phyloP scores from a whole-genome alignment of 345 rosid genomes.

The Pelargonium nanum region DNA sequence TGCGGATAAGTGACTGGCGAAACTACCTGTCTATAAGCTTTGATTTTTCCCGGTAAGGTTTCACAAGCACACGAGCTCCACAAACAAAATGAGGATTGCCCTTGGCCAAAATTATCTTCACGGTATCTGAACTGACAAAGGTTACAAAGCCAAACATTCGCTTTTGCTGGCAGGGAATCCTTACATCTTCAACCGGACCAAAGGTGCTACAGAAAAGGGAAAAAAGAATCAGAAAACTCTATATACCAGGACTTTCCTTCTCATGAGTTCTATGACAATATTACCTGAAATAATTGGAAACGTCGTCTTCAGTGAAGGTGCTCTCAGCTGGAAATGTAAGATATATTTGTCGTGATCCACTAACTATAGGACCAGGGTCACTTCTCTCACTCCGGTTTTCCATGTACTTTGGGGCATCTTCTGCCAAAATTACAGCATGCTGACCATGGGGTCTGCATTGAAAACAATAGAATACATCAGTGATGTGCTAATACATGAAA shows the following conservation, averaged over 20 bases:
- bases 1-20: not conserved
- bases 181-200: conserved; percentile 60
- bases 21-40: conserved; percentile 48
- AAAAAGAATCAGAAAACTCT: conserved; percentile 1
- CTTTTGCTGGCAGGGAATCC: conserved; percentile 62
- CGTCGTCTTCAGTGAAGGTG: conserved; percentile 56
- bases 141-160: conserved; percentile 72
- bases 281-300: conserved; percentile 50
- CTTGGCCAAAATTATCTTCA: conserved; percentile 41
- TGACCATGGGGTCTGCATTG: conserved; percentile 75
- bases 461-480: not conserved
- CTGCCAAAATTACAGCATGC: conserved; percentile 50
- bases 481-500: not conserved
- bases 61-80: conserved; percentile 60
- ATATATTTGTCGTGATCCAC: conserved; percentile 54
- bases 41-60: conserved; percentile 60
- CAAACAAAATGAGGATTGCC: conserved; percentile 71
- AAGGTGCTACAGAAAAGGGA: conserved; percentile 26
- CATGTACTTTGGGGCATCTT: conserved; percentile 39
- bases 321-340: conserved; percentile 61
- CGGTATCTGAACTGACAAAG: conserved; percentile 45
- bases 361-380: conserved; percentile 33
- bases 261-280: not conserved
- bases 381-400: conserved; percentile 32
- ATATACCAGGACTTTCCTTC: not conserved